A percentile compares a stretch with the other conserved stretches of the same genome.
Conservation (phyloP, 2,329 filamentous ascomycete species). For the Alternaria sp. region DNA sequence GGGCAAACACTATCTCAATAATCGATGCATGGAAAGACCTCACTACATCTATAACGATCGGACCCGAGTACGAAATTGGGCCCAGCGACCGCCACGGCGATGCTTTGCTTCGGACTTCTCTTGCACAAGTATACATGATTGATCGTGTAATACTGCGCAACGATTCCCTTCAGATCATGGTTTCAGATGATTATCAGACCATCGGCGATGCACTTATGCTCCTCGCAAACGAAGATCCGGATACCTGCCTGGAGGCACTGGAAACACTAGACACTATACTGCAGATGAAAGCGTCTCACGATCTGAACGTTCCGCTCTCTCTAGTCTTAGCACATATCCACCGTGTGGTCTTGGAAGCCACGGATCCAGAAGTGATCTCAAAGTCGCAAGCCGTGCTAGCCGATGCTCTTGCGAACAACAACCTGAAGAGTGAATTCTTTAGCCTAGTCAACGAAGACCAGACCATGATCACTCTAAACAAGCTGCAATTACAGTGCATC, state of each 20-base stretch:
- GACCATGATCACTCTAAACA: constrained; percentile 25
- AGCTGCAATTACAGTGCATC: constrained; percentile 41
- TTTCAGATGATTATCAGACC: constrained; percentile 29
- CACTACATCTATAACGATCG: constrained; percentile 26
- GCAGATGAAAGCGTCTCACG: constrained; percentile 9
- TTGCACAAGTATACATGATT: constrained; percentile 35
- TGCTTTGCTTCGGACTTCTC: constrained; percentile 29
- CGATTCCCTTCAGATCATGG: constrained; percentile 15
- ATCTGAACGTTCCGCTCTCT: constrained; percentile 24
- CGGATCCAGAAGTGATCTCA: constrained; percentile 39
- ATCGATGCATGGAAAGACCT: constrained; percentile 33
- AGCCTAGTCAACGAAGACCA: constrained; percentile 20
- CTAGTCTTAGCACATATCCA: constrained; percentile 34
- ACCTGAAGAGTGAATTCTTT: constrained; percentile 26
- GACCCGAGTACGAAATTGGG: constrained; percentile 27
- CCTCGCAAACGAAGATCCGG: constrained; percentile 33
- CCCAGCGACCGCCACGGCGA: constrained; percentile 17
- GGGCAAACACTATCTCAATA: constrained; percentile 25
- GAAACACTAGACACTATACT: constrained; percentile 34
- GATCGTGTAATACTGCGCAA: constrained; percentile 36
- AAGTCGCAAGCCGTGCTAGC: constrained; percentile 42
- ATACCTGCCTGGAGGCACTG: constrained; percentile 38
- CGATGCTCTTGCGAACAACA: constrained; percentile 20
- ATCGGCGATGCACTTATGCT: constrained; percentile 35
- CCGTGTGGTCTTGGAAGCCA: constrained; percentile 23